Percentiles rank a stretch among this genome's conserved stretches.
phyloP scores from a whole-genome alignment of 1,284 basidiomycete genomes.

The Malassezia globosa region DNA sequence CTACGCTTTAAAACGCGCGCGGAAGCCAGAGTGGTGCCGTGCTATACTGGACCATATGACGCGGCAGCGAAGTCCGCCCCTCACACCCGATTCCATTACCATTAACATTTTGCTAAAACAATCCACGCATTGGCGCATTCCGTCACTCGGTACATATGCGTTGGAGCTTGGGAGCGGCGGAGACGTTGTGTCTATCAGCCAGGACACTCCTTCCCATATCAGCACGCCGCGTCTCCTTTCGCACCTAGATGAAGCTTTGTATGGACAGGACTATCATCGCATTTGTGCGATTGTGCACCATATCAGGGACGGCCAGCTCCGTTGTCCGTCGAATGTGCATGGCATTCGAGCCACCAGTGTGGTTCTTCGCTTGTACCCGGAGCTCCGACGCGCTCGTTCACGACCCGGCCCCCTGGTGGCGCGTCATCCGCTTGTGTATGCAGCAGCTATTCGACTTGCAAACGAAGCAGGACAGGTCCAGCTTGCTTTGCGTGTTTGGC shows the following conservation, averaged over 20 bases:
- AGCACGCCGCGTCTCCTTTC: conserved; percentile 9
- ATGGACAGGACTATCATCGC: conserved; percentile 3
- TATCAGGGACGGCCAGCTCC: conserved; percentile 3
- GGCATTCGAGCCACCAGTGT: conserved; percentile 8
- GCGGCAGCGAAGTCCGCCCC: conserved; percentile 6
- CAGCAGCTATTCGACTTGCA: conserved; percentile 24
- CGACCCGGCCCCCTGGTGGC: neutral
- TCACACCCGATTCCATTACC: conserved; percentile 4
- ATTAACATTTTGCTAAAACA: conserved; percentile 12
- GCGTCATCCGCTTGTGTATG: conserved; percentile 22
- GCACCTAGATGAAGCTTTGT: conserved; percentile 10
- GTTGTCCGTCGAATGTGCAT: neutral
- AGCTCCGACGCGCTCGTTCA: neutral
- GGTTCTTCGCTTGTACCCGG: conserved; percentile 2
- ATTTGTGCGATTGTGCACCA: conserved; percentile 10
- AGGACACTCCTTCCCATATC: too few species aligned
- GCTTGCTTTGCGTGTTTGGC: conserved; percentile 29
- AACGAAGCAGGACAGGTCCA: conserved; percentile 23
- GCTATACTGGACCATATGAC: conserved; percentile 16
- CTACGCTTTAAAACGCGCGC: conserved; percentile 6
- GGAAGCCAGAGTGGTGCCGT: conserved; percentile 10
- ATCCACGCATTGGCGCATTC: conserved; percentile 4
- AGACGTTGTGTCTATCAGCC: too few species aligned
- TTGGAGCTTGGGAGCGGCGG: neutral
- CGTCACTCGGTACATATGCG: conserved; percentile 4